A percentile compares a stretch with the other conserved stretches of the same genome.
Conservation (phyloP, 176 grass and related monocot genomes). For the Otatea glauca region DNA sequence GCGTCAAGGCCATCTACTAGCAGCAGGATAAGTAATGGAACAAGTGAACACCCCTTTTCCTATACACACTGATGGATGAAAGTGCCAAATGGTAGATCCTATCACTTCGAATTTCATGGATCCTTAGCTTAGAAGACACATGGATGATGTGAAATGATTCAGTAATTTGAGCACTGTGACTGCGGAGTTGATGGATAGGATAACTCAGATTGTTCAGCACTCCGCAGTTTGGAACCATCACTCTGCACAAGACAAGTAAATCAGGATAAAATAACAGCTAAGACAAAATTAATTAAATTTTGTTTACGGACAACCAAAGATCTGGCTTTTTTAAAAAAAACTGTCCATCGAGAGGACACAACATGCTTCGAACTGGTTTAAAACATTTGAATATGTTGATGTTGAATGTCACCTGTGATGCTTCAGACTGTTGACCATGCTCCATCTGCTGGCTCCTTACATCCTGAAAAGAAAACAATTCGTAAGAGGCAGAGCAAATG, state of each 20-base stretch:
- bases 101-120: not conserved
- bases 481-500: slow-evolving; percentile 29
- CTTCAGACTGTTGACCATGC: slow-evolving; percentile 52
- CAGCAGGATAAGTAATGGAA: not conserved
- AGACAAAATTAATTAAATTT: not conserved
- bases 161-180: slow-evolving; percentile 46
- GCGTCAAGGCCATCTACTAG: slow-evolving; percentile 3
- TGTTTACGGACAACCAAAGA: not conserved
- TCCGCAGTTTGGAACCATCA: slow-evolving; percentile 54
- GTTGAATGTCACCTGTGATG: slow-evolving; percentile 48
- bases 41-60: not conserved
- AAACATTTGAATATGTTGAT: slow-evolving; percentile 15
- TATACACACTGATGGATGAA: slow-evolving; percentile 8
- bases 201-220: slow-evolving; percentile 53
- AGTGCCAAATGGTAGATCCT: slow-evolving; percentile 8
- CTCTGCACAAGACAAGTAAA: slow-evolving; percentile 47
- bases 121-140: slow-evolving; percentile 8
- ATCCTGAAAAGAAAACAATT: slow-evolving; percentile 42
- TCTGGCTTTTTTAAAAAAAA: not conserved
- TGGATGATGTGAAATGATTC: slow-evolving; percentile 18
- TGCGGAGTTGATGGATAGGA: slow-evolving; percentile 64
- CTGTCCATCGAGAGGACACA: not conserved
- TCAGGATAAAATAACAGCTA: not conserved
- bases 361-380: slow-evolving; percentile 24
- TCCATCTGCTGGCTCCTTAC: slow-evolving; percentile 48